Base-by-base conservation (phyloP, 1,284 basidiomycete genomes). In the Irpex sp. region DNA sequence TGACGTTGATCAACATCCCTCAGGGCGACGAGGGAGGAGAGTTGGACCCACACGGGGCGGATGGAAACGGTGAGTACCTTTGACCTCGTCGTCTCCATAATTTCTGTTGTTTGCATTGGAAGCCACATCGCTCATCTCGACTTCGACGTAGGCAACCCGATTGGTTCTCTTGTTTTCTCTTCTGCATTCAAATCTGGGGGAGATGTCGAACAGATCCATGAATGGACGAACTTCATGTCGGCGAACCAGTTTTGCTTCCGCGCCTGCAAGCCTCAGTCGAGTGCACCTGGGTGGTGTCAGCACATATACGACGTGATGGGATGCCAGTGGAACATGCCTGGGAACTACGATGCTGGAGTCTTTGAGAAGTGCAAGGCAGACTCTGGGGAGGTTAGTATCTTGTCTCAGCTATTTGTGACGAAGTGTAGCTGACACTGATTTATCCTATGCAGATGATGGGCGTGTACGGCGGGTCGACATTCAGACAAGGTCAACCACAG, bases 241-340 rank as follows among this genome's bases (percentile, higher is more conserved):
- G 78, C 76, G 65, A 74, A 77, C 47, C 72, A 83, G 66, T 93
- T 92, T 77, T 93, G 90, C 75, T 83, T 93, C 78, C 82, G 90
- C 62, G 90, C 84, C 7, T 93, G 91, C 74, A 85, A 82, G 61
- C 80, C 81, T 50, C 88, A 84, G 15, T 78, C 81, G 1, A 76
- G 77, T 39, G 86, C 90, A 5, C 80, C 87, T 0, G 75, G 73
- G 0, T 79, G 83, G 69, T 93, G 92, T 71, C 76, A 90, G 63
- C 82, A 88, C 68, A 86, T 89, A 66, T 86, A 88, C 75, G 87
- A 90, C 66, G 76, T 80, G 49, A 81, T 87, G 77, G 86, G 88
- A n/a, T 90, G 87, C 68, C 70, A 61, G 5, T 90, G 85, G 83
- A 89, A 89, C 71, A 88, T 89, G 79, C 88, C 88, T 5, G 89